Conservation (phyloP, 257 asterid genomes). For the Lithospermum erythrorhizon region DNA sequence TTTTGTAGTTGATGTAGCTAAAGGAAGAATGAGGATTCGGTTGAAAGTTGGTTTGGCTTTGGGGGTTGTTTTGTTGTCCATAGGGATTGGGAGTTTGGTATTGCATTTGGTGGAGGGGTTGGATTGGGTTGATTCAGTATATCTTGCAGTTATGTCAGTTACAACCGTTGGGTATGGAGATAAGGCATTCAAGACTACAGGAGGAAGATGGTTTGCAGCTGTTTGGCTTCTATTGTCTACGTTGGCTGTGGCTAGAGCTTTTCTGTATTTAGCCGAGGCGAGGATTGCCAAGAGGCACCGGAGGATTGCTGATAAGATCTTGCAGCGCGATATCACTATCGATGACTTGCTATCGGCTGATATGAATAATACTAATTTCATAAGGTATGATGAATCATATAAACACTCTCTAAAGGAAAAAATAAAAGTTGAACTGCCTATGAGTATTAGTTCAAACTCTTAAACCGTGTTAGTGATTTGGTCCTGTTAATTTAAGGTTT, state of each 20-base stretch:
- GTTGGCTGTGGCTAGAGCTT: constrained; percentile 49
- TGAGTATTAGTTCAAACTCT: background rate
- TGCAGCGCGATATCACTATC: constrained; percentile 34
- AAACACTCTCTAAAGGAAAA: background rate
- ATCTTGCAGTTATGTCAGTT: constrained; percentile 43
- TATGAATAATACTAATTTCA: constrained; percentile 32
- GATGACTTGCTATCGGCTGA: constrained; percentile 45
- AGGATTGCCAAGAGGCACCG: constrained; percentile 43
- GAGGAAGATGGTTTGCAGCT: constrained; percentile 41
- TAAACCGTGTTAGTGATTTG: background rate
- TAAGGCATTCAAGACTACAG: constrained; percentile 32
- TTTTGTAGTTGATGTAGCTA: constrained; percentile 37
- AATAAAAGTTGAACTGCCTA: background rate
- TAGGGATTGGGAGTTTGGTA: constrained; percentile 30
- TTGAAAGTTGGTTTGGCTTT: constrained; percentile 37
- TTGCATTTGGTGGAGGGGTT: constrained; percentile 25
- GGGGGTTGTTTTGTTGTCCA: constrained; percentile 34
- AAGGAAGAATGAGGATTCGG: constrained; percentile 52
- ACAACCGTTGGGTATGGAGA: constrained; percentile 56
- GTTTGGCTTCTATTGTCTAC: constrained; percentile 40
- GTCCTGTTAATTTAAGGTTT: background rate
- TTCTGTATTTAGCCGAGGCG: constrained; percentile 40
- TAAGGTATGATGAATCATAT: constrained; percentile 17
- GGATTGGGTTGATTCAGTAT: constrained; percentile 31
- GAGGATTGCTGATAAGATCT: constrained; percentile 32